Percentiles rank a stretch among this genome's conserved stretches.
Evolutionary conservation across 179 eudicot species (phyloP).

Genomic region (Actinidia arguta): DNA sequence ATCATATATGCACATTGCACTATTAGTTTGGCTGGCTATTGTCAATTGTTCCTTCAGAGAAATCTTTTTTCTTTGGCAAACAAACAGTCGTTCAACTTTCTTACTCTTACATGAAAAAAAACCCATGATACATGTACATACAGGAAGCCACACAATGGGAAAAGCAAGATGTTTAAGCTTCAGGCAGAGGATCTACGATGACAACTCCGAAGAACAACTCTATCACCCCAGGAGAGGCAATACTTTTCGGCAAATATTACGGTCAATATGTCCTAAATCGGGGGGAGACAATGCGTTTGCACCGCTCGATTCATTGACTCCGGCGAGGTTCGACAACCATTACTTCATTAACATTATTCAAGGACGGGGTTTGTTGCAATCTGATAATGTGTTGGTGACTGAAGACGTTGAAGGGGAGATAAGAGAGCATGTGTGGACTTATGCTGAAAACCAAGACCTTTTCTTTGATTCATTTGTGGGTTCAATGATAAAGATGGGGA

Average conservation of each 20-base stretch:
- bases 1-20: no score
- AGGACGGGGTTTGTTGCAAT: constrained; percentile 56
- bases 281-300: constrained; percentile 51
- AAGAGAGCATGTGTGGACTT: constrained; percentile 57
- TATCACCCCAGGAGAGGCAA: constrained; percentile 34
- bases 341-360: constrained; percentile 57
- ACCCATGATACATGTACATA: constrained; percentile 14
- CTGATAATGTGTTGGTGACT: constrained; percentile 65
- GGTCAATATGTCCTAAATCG: constrained; percentile 60
- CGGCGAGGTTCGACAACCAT: constrained; percentile 60
- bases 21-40: background rate
- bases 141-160: constrained; percentile 81
- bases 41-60: no score
- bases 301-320: constrained; percentile 63
- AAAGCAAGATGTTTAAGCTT: constrained; percentile 74
- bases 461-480: constrained; percentile 61
- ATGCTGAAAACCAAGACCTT: constrained; percentile 37
- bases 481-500: constrained; percentile 82
- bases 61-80: background rate
- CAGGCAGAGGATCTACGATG: constrained; percentile 60
- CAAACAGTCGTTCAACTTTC: background rate
- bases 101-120: background rate
- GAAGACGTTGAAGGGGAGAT: constrained; percentile 58
- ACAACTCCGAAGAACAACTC: constrained; percentile 39
- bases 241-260: constrained; percentile 33